These are phyloP conservation scores for Cytospora piceicola DNA, from an alignment of 2,329 filamentous ascomycete genomes.

Conservation along the genomic window DNA sequence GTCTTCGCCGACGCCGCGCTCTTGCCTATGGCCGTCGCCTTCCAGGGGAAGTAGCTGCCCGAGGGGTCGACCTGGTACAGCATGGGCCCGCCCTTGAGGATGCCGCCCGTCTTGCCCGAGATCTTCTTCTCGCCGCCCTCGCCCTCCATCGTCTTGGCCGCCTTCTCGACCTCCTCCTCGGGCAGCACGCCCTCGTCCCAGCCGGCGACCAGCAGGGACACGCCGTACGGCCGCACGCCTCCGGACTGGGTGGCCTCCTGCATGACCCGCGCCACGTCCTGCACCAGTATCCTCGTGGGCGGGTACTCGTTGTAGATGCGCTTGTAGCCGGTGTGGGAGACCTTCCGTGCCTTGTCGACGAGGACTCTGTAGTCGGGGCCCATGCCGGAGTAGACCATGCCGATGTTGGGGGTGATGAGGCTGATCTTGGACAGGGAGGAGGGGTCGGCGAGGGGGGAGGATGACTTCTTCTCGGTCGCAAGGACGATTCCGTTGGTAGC, in stretches of 20 bases:
- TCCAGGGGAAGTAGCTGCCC: conserved; percentile 98
- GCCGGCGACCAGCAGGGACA: conserved; percentile 91
- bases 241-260: conserved; percentile 98
- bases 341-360: conserved; percentile 96
- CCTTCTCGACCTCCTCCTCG: conserved; percentile 69
- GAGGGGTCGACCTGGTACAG: conserved; percentile 99
- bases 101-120: conserved; percentile 88
- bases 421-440: conserved; percentile 96
- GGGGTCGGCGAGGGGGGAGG: conserved; percentile 93
- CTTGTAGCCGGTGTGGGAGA: conserved; percentile 98
- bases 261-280: conserved; percentile 97
- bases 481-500: conserved; percentile 99
- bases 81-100: conserved; percentile 94
- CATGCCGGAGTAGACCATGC: conserved; percentile 99
- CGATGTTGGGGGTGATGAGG: conserved; percentile 97
- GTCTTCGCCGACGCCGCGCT: conserved; percentile 98
- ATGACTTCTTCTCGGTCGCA: conserved; percentile 99
- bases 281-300: conserved; percentile 98
- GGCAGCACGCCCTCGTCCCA: conserved; percentile 98
- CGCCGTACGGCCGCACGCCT: conserved; percentile 95
- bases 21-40: conserved; percentile 98
- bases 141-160: conserved; percentile 54
- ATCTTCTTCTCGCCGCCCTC: conserved; percentile 72
- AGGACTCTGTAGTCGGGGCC: conserved; percentile 97
- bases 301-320: conserved; percentile 99